Evolutionary conservation across 768 basidiomycete genomes (phyloP), one percentile per base, ranked within the genome.

Genomic region (Sarcodon sp.): DNA sequence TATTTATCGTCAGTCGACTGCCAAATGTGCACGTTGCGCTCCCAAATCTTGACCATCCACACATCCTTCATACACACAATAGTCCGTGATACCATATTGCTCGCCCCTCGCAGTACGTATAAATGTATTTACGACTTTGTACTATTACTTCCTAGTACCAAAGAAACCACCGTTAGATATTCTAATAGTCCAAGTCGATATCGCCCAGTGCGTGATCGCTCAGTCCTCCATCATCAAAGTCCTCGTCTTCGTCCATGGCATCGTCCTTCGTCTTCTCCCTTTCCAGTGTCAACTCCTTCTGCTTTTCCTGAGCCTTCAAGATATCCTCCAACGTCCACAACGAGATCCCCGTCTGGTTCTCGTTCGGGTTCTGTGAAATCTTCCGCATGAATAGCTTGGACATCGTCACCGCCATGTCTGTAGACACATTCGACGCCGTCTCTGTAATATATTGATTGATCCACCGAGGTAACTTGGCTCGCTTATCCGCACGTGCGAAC

Each of bases 371-470:
- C 66, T 99, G 96, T 10, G 94, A 97, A 59, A 99, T 99, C n/a
- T 86, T 85, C 7, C 96, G 81, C 79, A 99, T 93, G 68, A 99
- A 99, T 32, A 90, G 69, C 65, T 98, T 96, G 48, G 92, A 90
- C 47, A 96, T 68, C 3, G 89, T 90, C 52, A 97, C 66, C 3
- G 92, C 92, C 89, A 96, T 96, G 64, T 99, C 96, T 7, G 93
- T 98, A 10, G 96, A 98, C 45, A 99, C 71, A 64, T 98, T 99
- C 8, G 96, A 87, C 15, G 92, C 88, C 0, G 91, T 86, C 62
- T 98, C 96, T n/a, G 91, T 96, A 58, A 99, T 98, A 62, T 96
- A 97, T 59, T 94, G 91, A 61, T 98, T 97, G 56, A 99, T 98
- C 96, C 96, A 99, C 38, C 88, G 82, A 6, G 96, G 96, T 54